Conservation (phyloP, 1,284 basidiomycete genomes). For the Earliella scabrosa region DNA sequence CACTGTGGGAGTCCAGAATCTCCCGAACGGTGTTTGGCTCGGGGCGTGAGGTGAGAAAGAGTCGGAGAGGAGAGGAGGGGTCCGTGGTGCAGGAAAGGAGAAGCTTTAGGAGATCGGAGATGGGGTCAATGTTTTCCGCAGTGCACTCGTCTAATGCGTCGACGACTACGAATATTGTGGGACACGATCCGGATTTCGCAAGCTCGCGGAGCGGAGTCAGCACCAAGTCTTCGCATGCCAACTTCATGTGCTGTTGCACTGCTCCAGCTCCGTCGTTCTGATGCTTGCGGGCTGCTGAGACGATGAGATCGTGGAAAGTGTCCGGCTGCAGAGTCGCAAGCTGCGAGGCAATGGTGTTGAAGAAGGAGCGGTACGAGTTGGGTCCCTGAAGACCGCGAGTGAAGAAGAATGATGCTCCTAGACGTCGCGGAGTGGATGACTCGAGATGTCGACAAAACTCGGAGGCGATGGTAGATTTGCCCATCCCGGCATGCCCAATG, state of each 20-base stretch:
- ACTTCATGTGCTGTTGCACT: background rate
- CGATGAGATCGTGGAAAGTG: background rate
- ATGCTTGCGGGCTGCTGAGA: background rate
- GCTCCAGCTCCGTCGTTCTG: background rate
- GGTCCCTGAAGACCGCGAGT: slow-evolving; percentile 2
- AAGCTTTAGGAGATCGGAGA: slow-evolving; percentile 3
- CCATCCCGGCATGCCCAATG: slow-evolving; percentile 13
- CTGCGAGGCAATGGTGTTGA: slow-evolving; percentile 12
- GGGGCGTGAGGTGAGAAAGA: slow-evolving; percentile 1
- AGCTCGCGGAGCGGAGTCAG: no score
- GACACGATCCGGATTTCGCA: no score
- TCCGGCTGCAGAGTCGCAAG: background rate
- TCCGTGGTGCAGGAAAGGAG: background rate
- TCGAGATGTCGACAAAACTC: slow-evolving; percentile 6
- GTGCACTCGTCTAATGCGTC: slow-evolving; percentile 7
- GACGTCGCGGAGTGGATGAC: background rate
- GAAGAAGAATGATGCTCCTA: slow-evolving; percentile 2
- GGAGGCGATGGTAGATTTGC: slow-evolving; percentile 22
- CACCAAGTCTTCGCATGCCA: no score
- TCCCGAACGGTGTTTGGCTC: slow-evolving; percentile 2
- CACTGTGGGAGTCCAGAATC: background rate
- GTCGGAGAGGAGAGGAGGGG: background rate
- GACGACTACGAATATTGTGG: background rate
- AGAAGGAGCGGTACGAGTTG: slow-evolving; percentile 3
- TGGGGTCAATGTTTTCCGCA: background rate